phyloP scores from a whole-genome alignment of 1,139 yeast genomes.

The Kodamaea plutei region DNA sequence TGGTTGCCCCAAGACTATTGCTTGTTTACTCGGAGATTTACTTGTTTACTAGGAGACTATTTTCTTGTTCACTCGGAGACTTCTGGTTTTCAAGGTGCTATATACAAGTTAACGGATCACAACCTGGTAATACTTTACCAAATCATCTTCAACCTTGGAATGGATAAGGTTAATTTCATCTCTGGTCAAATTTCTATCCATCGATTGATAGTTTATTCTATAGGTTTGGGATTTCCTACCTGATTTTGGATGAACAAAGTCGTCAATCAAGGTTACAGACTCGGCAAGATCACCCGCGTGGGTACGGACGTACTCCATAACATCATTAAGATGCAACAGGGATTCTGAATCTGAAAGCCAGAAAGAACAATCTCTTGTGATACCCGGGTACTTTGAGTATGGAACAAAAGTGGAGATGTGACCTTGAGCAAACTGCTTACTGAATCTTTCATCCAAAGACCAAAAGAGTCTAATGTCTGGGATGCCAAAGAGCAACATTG shows the following conservation, averaged over 20 bases:
- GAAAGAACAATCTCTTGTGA: conserved; percentile 83
- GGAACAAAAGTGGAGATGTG: conserved; percentile 74
- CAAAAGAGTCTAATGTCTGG: conserved; percentile 95
- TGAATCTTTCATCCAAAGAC: conserved; percentile 79
- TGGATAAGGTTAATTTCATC: conserved; percentile 75
- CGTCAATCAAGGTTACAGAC: conserved; percentile 75
- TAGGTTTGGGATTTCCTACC: conserved; percentile 77
- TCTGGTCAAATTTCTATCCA: conserved; percentile 88
- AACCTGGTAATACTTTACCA: conserved; percentile 51
- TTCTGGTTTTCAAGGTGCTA: too few species aligned
- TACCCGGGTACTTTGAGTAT: conserved; percentile 87
- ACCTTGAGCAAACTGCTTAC: conserved; percentile 63
- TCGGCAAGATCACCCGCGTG: conserved; percentile 88
- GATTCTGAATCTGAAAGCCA: conserved; percentile 67
- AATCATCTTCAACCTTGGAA: conserved; percentile 52
- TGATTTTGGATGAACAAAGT: conserved; percentile 81
- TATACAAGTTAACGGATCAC: conserved; percentile 58
- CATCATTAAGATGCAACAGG: conserved; percentile 73
- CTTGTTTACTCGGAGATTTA: too few species aligned
- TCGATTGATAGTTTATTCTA: conserved; percentile 87
- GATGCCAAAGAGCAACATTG: conserved; percentile 90
- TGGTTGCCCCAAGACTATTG: too few species aligned
- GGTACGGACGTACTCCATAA: conserved; percentile 87
- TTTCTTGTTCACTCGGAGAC: too few species aligned
- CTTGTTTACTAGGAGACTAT: too few species aligned